These are phyloP conservation scores for Sinapis alba DNA, from an alignment of 441 rosid species.

Conservation along the genomic window DNA sequence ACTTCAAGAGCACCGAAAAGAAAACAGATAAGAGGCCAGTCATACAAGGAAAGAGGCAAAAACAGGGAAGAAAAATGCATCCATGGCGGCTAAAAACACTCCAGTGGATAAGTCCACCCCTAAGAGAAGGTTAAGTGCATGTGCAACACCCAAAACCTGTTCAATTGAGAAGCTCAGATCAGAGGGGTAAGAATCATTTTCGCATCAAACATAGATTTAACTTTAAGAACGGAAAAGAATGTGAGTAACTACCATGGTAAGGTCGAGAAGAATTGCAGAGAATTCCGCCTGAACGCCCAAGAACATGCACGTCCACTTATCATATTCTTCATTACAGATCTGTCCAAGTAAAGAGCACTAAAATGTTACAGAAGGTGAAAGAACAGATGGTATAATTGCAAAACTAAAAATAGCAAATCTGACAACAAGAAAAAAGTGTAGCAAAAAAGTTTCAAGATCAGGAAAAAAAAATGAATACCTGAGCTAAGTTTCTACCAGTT, in stretches of 20 bases:
- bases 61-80: conserved; percentile 82
- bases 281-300: conserved; percentile 86
- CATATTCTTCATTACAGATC: conserved; percentile 91
- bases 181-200: conserved; percentile 24
- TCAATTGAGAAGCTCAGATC: conserved; percentile 33
- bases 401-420: background rate
- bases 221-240: conserved; percentile 9
- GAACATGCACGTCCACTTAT: conserved; percentile 69
- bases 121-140: conserved; percentile 84
- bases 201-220: background rate
- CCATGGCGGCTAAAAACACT: conserved; percentile 80
- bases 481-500: conserved; percentile 88
- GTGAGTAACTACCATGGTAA: conserved; percentile 66
- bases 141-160: conserved; percentile 93
- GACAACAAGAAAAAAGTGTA: conserved; percentile 1
- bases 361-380: conserved; percentile 10
- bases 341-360: conserved; percentile 35
- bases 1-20: background rate
- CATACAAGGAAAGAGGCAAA: conserved; percentile 79
- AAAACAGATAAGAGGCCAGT: conserved; percentile 16
- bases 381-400: conserved; percentile 1
- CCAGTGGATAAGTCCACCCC: conserved; percentile 86
- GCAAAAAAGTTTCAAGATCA: background rate
- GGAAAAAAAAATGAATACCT: conserved; percentile 51
- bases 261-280: conserved; percentile 78